Base-by-base conservation (phyloP, 768 basidiomycete species). In the Kwoniella shandongensis region DNA sequence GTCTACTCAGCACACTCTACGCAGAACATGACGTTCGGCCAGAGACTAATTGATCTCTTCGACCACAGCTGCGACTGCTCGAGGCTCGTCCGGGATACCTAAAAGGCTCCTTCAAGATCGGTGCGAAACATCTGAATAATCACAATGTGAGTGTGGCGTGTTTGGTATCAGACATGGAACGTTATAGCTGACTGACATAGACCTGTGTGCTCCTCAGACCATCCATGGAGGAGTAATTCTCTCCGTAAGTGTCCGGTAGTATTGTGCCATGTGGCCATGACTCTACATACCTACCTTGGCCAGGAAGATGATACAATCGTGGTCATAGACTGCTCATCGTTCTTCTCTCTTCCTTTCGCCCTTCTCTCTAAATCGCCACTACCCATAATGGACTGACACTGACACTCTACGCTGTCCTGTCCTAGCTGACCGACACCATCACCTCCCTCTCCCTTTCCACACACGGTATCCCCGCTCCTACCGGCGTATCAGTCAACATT, bases 341-440 rank as follows among this genome's bases (percentile, higher is more conserved):
- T 32, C 32, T 32, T 6, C 13, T 32, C 32, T 32, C 6, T 32
- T 32, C 6, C 32, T 13, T 32, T 13, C 32, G 3, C 4, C n/a
- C 27, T 27, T 20, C 38, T 36, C 44, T 32, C 17, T 20, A 7
- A 35, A 44, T 38, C 20, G 11, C 12, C 13, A 25, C 18, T 17
- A 44, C 18, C 18, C 0, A 32, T 7, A 23, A 4, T 42, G 1
- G 6, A 42, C 12, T 25, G 7, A 20, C 18, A 44, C 15, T 47
- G 3, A 12, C 39, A 17, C n/a, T 17, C 17, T 8, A 2, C 22
- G 18, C 23, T 17, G 6, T 32, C 12, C 15, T 26, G 12, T 3
- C 45, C 12, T 7, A 76, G 75, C 51, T 76, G 5, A 73, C 75
- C 30, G 75, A 76, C 45, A 73, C 73, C 0, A 59, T 76, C 29